Conservation (phyloP, 2,329 filamentous ascomycete species). For the Penicillium vulpinum region DNA sequence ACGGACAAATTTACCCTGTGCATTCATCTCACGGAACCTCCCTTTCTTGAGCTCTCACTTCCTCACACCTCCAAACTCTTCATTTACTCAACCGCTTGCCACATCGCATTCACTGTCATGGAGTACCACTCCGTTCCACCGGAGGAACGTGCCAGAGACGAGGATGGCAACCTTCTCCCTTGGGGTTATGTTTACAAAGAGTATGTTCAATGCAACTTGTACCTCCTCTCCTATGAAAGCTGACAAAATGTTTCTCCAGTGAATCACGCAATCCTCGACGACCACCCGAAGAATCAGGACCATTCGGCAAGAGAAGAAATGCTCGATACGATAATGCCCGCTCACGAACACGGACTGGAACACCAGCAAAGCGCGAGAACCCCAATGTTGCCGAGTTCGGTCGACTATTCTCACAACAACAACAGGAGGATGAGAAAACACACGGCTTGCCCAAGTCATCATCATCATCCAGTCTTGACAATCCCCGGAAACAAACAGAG, state of each 20-base stretch:
- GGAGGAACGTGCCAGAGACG: conserved; percentile 61
- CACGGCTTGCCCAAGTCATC: conserved; percentile 41
- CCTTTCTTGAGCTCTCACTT: background rate
- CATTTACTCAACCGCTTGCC: background rate
- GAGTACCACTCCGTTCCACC: conserved; percentile 67
- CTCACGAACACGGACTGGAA: conserved; percentile 59
- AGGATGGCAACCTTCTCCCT: conserved; percentile 60
- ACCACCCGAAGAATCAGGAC: conserved; percentile 60
- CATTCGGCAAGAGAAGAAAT: conserved; percentile 58
- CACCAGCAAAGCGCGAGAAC: conserved; percentile 60
- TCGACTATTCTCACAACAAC: conserved; percentile 47
- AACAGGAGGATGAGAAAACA: conserved; percentile 45
- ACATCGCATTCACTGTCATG: conserved; percentile 42
- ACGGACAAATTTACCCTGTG: background rate
- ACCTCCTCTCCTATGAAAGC: background rate
- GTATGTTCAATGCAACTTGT: conserved; percentile 43
- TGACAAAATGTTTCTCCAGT: conserved; percentile 25
- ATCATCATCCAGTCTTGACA: conserved; percentile 43
- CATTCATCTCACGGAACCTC: background rate
- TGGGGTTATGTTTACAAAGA: conserved; percentile 65
- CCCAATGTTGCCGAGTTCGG: conserved; percentile 51
- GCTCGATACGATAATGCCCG: conserved; percentile 45
- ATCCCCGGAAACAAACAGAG: conserved; percentile 38
- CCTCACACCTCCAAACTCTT: background rate
- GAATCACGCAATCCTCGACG: conserved; percentile 53